Base-by-base conservation (phyloP, 768 basidiomycete genomes). In the Lyophyllum semitale region DNA sequence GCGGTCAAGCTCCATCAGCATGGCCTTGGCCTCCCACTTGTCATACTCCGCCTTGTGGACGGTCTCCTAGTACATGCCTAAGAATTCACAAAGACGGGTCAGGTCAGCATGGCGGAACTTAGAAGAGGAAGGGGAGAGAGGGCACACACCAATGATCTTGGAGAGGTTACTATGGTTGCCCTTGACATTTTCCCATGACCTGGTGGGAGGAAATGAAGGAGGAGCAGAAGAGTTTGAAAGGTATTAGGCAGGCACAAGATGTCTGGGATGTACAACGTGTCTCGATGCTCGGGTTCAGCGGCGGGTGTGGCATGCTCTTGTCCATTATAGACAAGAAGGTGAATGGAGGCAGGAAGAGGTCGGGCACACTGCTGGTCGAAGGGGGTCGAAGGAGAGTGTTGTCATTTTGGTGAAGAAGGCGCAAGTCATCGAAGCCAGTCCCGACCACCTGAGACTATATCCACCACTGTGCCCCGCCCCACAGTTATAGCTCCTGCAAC, bases 191-290 rank as follows among this genome's bases (percentile, higher is more conserved):
- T 33, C 83, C 87, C 2, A 89, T 85, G 47, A 91, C 84, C 61
- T 85, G 84, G 67, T 89, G 82, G 62, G 83, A 84, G 30, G 80
- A 78, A 68, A 91, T 89, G 72, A 91, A 91, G 27, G 83, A 84
- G 22, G 87, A 88, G 61, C 89, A 83, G 71, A 91, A 92, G 69
- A 91, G 85, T 62, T 91, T 92, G 73, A 91, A n/a, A 92, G 55
- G 90, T 89, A 71, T 91, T 92, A 23, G 89, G 89, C 7, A 90
- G 89, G 45, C 90, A 84, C 38, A n/a, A n/a, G n/a, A n/a, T n/a
- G n/a, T n/a, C n/a, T n/a, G 89, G 90, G 70, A 91, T 92, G 69
- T 91, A 86, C 2, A 82, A 83, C 51, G 85, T 81, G 63, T 87
- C 85, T 50, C 84, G 82, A 64, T 82, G 81, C 75, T 63, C 57